Evolutionary conservation across 108 stramenopile species (phyloP), one percentile per base, ranked within the genome.

Genomic region (Nitzschia palea): DNA sequence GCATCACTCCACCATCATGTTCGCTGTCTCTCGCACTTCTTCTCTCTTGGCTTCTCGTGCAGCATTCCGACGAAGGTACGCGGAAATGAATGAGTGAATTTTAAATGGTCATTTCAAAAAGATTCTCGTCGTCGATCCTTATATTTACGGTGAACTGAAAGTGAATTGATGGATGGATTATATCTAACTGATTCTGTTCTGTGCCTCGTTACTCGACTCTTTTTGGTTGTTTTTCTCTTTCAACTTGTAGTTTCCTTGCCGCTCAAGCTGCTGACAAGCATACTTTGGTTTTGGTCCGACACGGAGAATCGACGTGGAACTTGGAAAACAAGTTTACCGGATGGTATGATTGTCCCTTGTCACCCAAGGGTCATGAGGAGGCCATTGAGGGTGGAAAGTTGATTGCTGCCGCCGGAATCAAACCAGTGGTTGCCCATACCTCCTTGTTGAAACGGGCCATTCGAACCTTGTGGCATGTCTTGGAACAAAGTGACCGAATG

Each of bases 301-400:
- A 95, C 74, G 94, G 98, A 66, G 98, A 98, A 68, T 96, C 93
- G 5, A 95, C 88, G 2, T 98, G 96, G 97, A 98, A 98, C 77
- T 82, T 91, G 60, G 95, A 96, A 73, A 97, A 97, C 81, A 87
- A 88, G 70, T 98, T 98, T 80, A 98, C 98, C 4, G 96, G 98
- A 34, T 98, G 98, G 98, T 87, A 89, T 28, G 98, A 98, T 68
- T 91, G 93, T 20, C 96, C 96, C 1, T 82, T 99, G 18, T 84
- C 81, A 18, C 81, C 80, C 28, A 97, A 96, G 79, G 98, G 98
- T 8, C 74, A 91, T 67, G 78, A 91, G 55, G 98, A 99, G 78
- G 97, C 85, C 40, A 80, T 71, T 25, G 86, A 86, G 29, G 90
- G 82, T 25, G 92, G 90, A 36, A 52, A 80, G 64, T 80, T 92